Base-by-base conservation (phyloP, 176 grass and related monocot species). In the Raddia distichophylla region DNA sequence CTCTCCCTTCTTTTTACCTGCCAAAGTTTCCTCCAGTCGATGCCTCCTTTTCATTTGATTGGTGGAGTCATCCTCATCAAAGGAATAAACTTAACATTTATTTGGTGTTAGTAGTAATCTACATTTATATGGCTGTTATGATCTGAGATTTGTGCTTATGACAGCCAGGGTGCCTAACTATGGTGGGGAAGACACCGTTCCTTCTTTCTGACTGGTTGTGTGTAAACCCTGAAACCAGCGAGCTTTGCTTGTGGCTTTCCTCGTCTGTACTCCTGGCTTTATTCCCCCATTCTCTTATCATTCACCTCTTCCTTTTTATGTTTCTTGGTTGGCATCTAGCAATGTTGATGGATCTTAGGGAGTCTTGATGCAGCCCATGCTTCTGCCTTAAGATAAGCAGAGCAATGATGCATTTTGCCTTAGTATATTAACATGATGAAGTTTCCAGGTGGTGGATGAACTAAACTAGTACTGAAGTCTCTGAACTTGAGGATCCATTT, bases 1-100 rank as follows among this genome's bases (percentile, higher is more conserved):
- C 48, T 57, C 3, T 75, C 45, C 71, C 71, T 77, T 72, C 83
- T 85, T 89, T 81, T 76, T 81, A 89, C 87, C 82, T 81, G 77
- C 72, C 71, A 85, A 81, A 85, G 57, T 55, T 89, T 81, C 73
- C 35, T 81, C 18, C 70, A 76, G 63, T 81, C 3, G 13, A 52
- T 85, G 64, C 49, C 78, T 85, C 75, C 76, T 82, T 75, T 87
- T 71, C 79, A 54, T 78, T 84, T 69, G 60, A 84, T 88, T 54
- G 76, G 69, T 60, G 60, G 75, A 35, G 37, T 80, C 76, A 80
- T 74, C 32, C n/a, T 77, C 73, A 67, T 67, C 83, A 82, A 76
- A 82, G 78, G 15, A 76, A 44, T 50, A 20, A 51, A 43, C 67
- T 42, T 80, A 50, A 49, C 77, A 71, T 65, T 50, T 49, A 85